phyloP scores from a whole-genome alignment of 2,329 filamentous ascomycete genomes.

The Bimuria novae-zelandiae region DNA sequence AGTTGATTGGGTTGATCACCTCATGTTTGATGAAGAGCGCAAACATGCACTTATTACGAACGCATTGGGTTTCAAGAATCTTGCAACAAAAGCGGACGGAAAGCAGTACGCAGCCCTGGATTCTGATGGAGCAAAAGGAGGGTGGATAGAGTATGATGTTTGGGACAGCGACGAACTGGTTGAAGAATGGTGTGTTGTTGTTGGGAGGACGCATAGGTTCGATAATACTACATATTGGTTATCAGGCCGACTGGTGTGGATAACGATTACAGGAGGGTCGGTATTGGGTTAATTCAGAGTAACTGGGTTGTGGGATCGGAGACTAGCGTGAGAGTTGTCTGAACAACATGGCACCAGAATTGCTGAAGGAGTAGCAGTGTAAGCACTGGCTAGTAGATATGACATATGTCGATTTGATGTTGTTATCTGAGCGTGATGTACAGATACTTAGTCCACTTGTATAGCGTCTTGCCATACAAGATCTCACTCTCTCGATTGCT shows the following conservation, averaged over 20 bases:
- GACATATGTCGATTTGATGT: too few relatives aligned
- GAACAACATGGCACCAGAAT: background rate
- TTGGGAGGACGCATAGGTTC: background rate
- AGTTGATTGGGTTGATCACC: slow-evolving; percentile 10
- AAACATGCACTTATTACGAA: slow-evolving; percentile 4
- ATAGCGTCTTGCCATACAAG: too few relatives aligned
- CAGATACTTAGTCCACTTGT: too few relatives aligned
- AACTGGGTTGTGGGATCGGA: slow-evolving; percentile 1
- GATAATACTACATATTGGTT: background rate
- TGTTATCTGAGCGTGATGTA: too few relatives aligned
- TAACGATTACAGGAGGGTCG: slow-evolving; percentile 7
- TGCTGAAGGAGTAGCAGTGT: too few relatives aligned
- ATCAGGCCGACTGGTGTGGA: slow-evolving; percentile 3
- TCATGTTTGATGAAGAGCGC: slow-evolving; percentile 14
- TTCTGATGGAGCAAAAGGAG: slow-evolving; percentile 4
- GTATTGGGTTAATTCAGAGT: slow-evolving; percentile 7
- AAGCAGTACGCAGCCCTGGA: slow-evolving; percentile 4
- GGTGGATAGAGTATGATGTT: slow-evolving; percentile 8
- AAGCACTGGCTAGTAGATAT: too few relatives aligned
- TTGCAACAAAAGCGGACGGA: background rate
- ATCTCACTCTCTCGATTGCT: too few relatives aligned
- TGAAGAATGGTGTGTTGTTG: slow-evolving; percentile 10
- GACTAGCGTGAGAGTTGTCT: background rate
- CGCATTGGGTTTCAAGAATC: slow-evolving; percentile 1
- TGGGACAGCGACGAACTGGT: background rate